These are phyloP conservation scores for Dichotomocladium elegans DNA, from an alignment of 371 early-diverging fungal species.

Conservation along the genomic window DNA sequence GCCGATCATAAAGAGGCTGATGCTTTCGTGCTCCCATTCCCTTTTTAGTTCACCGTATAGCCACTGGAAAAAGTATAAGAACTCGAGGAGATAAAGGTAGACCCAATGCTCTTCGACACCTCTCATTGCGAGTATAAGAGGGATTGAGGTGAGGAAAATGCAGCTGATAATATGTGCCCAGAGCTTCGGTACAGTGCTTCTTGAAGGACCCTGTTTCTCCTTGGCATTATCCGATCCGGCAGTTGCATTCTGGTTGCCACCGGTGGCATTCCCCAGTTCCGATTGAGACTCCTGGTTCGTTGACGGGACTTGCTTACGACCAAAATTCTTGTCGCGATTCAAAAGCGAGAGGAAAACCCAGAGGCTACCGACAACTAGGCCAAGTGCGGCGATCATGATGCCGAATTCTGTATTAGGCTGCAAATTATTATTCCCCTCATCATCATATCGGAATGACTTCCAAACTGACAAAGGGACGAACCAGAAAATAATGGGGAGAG, in stretches of 20 bases:
- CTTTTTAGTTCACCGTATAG: not conserved
- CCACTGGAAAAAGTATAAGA: not conserved
- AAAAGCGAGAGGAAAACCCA: not conserved
- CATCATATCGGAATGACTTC: not conserved
- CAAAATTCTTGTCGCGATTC: too few relatives aligned
- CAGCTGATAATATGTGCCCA: not conserved
- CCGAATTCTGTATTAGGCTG: not conserved
- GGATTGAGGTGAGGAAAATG: not conserved
- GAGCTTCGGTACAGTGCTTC: too few relatives aligned
- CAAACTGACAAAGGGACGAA: not conserved
- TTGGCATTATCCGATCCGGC: too few relatives aligned
- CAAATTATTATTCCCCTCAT: not conserved
- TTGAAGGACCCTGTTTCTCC: too few relatives aligned
- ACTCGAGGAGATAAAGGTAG: not conserved
- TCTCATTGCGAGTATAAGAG: not conserved
- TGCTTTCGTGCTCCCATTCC: not conserved
- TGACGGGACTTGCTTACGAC: too few relatives aligned
- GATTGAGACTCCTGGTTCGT: not conserved
- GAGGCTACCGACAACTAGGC: not conserved
- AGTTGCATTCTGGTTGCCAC: too few relatives aligned
- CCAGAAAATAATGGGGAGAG: not conserved
- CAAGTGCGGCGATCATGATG: not conserved
- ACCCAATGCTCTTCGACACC: not conserved
- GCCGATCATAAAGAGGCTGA: not conserved
- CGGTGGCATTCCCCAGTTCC: too few relatives aligned